Evolutionary conservation across 208 protist species (phyloP), one percentile per base, ranked within the genome.

Genomic region (Leptomonas seymouri): DNA sequence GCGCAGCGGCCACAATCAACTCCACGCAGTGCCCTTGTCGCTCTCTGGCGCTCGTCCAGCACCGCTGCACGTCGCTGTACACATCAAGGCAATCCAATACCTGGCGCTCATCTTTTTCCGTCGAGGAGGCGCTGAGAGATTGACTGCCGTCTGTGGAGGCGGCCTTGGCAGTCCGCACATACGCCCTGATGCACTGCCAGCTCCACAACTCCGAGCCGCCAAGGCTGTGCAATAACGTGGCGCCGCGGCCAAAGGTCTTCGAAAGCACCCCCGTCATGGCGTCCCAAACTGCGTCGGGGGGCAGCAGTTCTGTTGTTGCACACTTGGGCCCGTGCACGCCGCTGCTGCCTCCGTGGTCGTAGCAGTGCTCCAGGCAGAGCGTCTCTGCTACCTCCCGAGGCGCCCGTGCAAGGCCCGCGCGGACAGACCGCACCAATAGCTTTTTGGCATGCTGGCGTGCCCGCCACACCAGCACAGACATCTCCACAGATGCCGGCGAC

Each of bases 131-230:
- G 28, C 11, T 15, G 18, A 6, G 34, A 23, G 54, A 15, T 1
- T 23, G 20, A 14, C 0, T 7, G 15, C 3, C 6, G 23, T 27
- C 27, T 28, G 21, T 25, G 5, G 12, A 16, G 8, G 54, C 6
- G 1, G 20, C 27, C 27, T 51, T 20, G 21, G 55, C 68, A 20
- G 50, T 16, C 28, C 42, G 27, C 62, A 76, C 41, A 55, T 76
- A 76, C 3, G 36, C 62, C 25, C 61, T 9, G 25, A 69, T 59
- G 70, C 70, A 76, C 41, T 65, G 53, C 70, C 70, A 76, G 5
- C 62, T 28, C 70, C 62, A 76, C 31, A 76, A 62, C 54, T 69
- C 61, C 34, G 51, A 25, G 14, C 70, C 70, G 27, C 21, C 50
- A 14, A 31, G 45, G 16, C 60, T 23, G 25, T 55, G 12, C 16